Evolutionary conservation across 306 rosid genomes (phyloP), one percentile per base, ranked within the genome.

Genomic region (Carpinus fangiana): DNA sequence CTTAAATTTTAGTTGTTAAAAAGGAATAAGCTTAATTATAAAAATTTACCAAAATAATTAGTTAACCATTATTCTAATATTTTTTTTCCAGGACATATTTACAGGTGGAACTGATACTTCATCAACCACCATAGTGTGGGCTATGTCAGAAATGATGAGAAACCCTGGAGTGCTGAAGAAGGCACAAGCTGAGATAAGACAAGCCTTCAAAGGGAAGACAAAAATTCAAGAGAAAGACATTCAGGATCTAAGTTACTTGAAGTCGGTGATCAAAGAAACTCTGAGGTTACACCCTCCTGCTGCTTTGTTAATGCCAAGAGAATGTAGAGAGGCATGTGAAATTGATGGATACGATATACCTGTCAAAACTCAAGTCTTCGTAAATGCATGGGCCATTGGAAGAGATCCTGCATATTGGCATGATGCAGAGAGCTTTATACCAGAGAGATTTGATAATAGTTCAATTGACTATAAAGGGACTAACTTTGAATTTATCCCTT

Each of bases 351-450:
- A 80, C 66, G 74, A 73, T 0, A 77, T 86, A 74, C 79, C 86
- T 0, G 12, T 41, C 0, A 74, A 73, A 26, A 82, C 89, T 3
- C 80, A 70, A 56, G 86, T 86, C 53, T 70, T 86, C 0, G 45
- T 86, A 8, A 82, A 86, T 31, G 89, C 82, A 4, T 86, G 86
- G 84, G 84, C 84, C 41, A 14, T 86, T 52, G 86, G 73, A 14
- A 86, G 89, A 73, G 86, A 86, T 65, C 76, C 82, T 0, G 1
- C 71, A 0, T 9, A 82, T 69, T 85, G 88, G 86, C 12, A 60
- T 61, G 86, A 85, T 23, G 80, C 84, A 0, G 82, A 85, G 41
- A 82, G 66, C 16, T 85, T 85, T 43, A 36, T 75, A 8, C 86
- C 88, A 2, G 88, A 85, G 56, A 82, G 88, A 43, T 85, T 85